phyloP scores from a whole-genome alignment of 208 protist species.

The Spongospora subterranea region DNA sequence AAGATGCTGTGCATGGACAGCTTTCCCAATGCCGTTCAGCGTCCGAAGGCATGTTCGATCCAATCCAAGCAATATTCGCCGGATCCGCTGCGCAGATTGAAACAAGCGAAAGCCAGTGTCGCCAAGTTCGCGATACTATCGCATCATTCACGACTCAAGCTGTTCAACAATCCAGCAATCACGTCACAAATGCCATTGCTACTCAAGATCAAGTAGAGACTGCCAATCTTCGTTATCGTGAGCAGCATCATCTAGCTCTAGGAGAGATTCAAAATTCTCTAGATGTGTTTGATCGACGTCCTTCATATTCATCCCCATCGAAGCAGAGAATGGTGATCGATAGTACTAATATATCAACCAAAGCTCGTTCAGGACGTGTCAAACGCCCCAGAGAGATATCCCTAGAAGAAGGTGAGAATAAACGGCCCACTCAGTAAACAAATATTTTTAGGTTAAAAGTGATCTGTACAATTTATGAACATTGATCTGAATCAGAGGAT shows the following conservation, averaged over 20 bases:
- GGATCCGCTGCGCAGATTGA: neutral
- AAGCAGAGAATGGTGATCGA: neutral
- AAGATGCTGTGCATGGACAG: neutral
- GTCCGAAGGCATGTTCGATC: neutral
- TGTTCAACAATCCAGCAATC: neutral
- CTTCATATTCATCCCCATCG: neutral
- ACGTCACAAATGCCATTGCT: neutral
- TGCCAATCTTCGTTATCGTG: neutral
- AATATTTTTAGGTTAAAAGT: neutral
- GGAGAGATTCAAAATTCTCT: neutral
- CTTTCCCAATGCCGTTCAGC: neutral
- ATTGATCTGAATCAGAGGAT: neutral
- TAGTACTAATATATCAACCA: neutral
- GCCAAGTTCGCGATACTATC: neutral
- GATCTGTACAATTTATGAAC: neutral
- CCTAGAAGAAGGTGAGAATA: neutral
- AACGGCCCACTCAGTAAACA: neutral
- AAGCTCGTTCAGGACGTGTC: neutral
- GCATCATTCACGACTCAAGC: neutral
- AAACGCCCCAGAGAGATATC: neutral
- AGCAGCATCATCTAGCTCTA: constrained; percentile 11
- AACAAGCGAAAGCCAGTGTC: neutral
- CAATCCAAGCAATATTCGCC: neutral
- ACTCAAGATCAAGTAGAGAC: neutral
- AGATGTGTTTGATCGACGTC: neutral